phyloP scores from a whole-genome alignment of 2,329 filamentous ascomycete genomes.

The Cryphonectria radicalis region DNA sequence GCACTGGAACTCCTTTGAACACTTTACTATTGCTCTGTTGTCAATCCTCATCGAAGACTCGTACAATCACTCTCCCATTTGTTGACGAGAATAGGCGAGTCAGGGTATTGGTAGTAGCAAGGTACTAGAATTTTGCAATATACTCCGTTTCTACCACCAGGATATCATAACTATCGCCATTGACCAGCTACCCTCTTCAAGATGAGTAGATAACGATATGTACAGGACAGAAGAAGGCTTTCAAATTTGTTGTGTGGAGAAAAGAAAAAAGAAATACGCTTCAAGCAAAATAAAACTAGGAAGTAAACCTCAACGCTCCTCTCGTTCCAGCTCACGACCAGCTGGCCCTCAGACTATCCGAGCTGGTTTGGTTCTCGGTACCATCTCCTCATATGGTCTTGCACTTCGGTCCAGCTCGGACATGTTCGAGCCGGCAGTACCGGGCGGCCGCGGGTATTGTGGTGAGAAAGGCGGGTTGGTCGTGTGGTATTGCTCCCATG shows the following conservation, averaged over 20 bases:
- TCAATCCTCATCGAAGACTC: background rate
- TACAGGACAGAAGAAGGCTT: conserved; percentile 10
- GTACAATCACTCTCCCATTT: background rate
- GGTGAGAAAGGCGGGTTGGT: conserved; percentile 44
- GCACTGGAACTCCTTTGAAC: background rate
- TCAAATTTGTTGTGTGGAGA: conserved; percentile 4
- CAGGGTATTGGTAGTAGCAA: background rate
- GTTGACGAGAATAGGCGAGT: background rate
- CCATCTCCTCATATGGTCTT: conserved; percentile 62
- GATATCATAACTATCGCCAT: conserved; percentile 24
- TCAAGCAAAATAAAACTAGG: conserved; percentile 8
- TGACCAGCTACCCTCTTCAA: conserved; percentile 18
- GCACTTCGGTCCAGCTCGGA: conserved; percentile 56
- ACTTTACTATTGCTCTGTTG: background rate
- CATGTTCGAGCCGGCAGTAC: conserved; percentile 31
- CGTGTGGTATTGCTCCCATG: conserved; percentile 27
- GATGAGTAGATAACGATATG: conserved; percentile 18
- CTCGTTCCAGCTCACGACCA: conserved; percentile 2
- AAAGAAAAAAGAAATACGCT: conserved; percentile 8
- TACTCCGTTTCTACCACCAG: background rate
- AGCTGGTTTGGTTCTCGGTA: conserved; percentile 54
- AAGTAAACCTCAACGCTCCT: conserved; percentile 12
- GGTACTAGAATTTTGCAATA: conserved; percentile 7
- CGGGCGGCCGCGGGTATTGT: conserved; percentile 10
- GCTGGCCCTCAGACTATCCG: conserved; percentile 37